Conservation (phyloP, 2,329 filamentous ascomycete species). For the Lomentospora prolificans region DNA sequence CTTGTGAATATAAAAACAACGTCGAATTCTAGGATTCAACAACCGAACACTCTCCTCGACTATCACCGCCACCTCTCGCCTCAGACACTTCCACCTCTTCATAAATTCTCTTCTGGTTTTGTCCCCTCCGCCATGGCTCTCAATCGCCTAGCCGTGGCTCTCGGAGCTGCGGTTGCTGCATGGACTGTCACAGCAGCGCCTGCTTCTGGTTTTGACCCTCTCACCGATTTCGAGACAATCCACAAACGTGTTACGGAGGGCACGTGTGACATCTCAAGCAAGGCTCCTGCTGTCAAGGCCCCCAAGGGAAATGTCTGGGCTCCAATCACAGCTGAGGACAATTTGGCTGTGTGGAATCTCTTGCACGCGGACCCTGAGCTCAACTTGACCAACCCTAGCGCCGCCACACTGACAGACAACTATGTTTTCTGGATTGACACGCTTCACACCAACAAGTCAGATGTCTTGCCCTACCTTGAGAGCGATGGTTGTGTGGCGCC, state of each 20-base stretch:
- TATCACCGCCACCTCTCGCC: background rate
- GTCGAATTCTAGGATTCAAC: background rate
- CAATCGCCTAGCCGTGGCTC: background rate
- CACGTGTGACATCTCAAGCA: constrained; percentile 10
- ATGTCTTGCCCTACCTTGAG: constrained; percentile 33
- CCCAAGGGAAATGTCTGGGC: constrained; percentile 31
- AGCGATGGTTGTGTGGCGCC: constrained; percentile 16
- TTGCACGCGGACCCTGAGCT: constrained; percentile 29
- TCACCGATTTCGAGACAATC: background rate
- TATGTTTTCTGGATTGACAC: constrained; percentile 36
- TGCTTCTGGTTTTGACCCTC: background rate
- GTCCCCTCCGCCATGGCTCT: background rate
- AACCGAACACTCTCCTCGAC: background rate
- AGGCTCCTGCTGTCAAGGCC: constrained; percentile 17
- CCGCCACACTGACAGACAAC: constrained; percentile 32
- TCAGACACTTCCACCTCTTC: background rate
- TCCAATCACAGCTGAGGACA: constrained; percentile 30
- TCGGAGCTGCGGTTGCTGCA: background rate
- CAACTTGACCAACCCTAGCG: constrained; percentile 30
- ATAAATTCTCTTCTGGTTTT: background rate
- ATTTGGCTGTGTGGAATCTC: constrained; percentile 30
- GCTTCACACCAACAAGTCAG: constrained; percentile 37
- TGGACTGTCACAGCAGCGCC: background rate
- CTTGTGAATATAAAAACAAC: background rate
- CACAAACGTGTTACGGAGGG: background rate